Conservation (phyloP, 805 yeast genomes). For the Pichia heedii region DNA sequence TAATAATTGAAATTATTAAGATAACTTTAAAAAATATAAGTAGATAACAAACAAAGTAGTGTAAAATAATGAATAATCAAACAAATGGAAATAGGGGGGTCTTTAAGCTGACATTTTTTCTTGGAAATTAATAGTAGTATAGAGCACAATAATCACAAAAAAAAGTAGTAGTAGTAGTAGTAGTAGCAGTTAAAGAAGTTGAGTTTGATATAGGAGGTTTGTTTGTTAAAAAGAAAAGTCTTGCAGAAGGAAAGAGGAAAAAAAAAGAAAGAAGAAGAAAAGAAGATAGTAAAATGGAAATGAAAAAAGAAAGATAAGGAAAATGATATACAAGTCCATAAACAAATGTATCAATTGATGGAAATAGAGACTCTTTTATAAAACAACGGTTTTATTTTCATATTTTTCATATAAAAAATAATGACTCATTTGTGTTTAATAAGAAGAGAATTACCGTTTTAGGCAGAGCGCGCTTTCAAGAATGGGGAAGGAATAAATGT, state of each 20-base stretch:
- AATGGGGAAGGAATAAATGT: neutral
- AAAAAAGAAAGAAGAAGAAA: neutral
- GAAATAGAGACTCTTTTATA: neutral
- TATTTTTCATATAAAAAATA: too few relatives aligned
- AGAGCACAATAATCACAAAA: neutral
- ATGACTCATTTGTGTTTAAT: too few relatives aligned
- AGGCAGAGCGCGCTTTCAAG: neutral
- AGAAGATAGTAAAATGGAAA: neutral
- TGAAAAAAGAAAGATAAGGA: neutral
- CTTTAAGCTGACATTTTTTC: slow-evolving; percentile 17
- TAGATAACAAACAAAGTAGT: too few relatives aligned
- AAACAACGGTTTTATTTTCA: too few relatives aligned
- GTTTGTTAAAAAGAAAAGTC: neutral
- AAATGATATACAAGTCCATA: too few relatives aligned
- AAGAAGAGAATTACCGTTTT: neutral
- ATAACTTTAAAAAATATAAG: too few relatives aligned
- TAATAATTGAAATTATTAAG: too few relatives aligned
- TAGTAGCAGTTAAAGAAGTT: neutral
- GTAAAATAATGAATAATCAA: neutral
- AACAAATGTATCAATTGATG: too few relatives aligned
- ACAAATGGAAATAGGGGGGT: slow-evolving; percentile 4
- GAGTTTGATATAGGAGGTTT: neutral
- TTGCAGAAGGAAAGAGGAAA: neutral
- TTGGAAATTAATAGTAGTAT: slow-evolving; percentile 5
- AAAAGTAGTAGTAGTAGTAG: neutral